These are phyloP conservation scores for Glonium stellatum DNA, from an alignment of 495 filamentous ascomycete species.

Conservation along the genomic window DNA sequence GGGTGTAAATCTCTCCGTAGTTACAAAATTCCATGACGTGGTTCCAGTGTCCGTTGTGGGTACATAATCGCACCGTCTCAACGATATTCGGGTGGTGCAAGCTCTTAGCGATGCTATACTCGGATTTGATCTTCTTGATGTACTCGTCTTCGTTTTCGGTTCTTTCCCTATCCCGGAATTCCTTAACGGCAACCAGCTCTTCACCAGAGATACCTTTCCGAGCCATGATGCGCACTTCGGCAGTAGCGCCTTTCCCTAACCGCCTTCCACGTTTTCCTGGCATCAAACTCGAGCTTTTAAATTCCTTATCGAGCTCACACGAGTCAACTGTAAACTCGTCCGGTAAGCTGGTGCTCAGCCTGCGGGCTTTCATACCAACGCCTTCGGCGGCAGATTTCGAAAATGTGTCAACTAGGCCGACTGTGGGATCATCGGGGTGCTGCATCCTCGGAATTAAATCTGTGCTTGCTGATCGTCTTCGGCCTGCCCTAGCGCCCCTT, in stretches of 20 bases:
- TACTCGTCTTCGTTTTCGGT: conserved; percentile 60
- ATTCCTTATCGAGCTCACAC: conserved; percentile 54
- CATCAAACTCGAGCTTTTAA: conserved; percentile 51
- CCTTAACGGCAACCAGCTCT: conserved; percentile 68
- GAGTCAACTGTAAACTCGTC: conserved; percentile 59
- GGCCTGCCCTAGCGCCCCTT: neutral
- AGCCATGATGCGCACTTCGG: conserved; percentile 63
- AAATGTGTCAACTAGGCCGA: conserved; percentile 23
- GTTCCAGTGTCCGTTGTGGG: conserved; percentile 58
- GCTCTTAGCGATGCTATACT: conserved; percentile 70
- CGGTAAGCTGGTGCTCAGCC: conserved; percentile 55
- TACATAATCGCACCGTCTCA: conserved; percentile 62
- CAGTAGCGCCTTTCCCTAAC: conserved; percentile 65
- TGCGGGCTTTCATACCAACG: conserved; percentile 58
- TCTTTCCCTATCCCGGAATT: conserved; percentile 59
- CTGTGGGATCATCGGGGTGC: conserved; percentile 13
- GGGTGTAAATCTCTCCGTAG: conserved; percentile 61
- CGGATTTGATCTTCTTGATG: conserved; percentile 70
- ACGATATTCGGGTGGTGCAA: conserved; percentile 75
- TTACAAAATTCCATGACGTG: conserved; percentile 82
- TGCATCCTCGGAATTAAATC: conserved; percentile 11
- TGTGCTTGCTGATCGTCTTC: conserved; percentile 24
- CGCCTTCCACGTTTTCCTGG: conserved; percentile 45
- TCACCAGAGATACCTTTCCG: conserved; percentile 45
- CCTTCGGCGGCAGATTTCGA: conserved; percentile 51